phyloP scores from a whole-genome alignment of 1,284 basidiomycete species.

The Cystobasidiaceae sp. region DNA sequence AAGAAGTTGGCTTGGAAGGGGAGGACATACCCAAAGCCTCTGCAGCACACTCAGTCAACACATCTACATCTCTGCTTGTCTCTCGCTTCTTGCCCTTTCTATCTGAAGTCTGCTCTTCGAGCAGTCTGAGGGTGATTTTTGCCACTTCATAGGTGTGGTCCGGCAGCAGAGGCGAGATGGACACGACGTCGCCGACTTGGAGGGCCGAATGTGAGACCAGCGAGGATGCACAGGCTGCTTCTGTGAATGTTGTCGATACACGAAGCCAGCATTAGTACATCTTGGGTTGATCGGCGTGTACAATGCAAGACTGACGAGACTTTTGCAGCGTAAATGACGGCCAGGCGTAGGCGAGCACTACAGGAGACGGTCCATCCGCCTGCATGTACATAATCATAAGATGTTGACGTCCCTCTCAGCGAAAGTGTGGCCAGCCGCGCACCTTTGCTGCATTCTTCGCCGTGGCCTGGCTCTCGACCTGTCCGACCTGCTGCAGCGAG shows the following conservation, averaged over 20 bases:
- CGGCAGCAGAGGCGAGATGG: conserved; percentile 19
- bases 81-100: conserved; percentile 19
- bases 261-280: not conserved
- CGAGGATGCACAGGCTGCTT: conserved; percentile 32
- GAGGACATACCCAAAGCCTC: not conserved
- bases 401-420: not conserved
- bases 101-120: conserved; percentile 3
- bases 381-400: not conserved
- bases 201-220: conserved; percentile 37
- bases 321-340: conserved; percentile 40
- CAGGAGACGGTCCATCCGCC: conserved; percentile 12
- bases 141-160: conserved; percentile 16
- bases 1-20: not conserved
- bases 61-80: not conserved
- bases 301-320: conserved; percentile 18
- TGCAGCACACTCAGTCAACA: not conserved
- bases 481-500: conserved; percentile 62
- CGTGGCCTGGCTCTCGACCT: conserved; percentile 54
- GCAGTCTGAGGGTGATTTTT: not conserved
- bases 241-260: conserved; percentile 19
- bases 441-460: conserved; percentile 28
- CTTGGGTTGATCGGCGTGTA: not conserved
- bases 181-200: conserved; percentile 28
- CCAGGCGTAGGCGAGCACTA: conserved; percentile 42
- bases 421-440: conserved; percentile 24